A percentile compares a stretch with the other conserved stretches of the same genome.
phyloP scores from a whole-genome alignment of 1,139 yeast genomes.

The Candida smagusa region DNA sequence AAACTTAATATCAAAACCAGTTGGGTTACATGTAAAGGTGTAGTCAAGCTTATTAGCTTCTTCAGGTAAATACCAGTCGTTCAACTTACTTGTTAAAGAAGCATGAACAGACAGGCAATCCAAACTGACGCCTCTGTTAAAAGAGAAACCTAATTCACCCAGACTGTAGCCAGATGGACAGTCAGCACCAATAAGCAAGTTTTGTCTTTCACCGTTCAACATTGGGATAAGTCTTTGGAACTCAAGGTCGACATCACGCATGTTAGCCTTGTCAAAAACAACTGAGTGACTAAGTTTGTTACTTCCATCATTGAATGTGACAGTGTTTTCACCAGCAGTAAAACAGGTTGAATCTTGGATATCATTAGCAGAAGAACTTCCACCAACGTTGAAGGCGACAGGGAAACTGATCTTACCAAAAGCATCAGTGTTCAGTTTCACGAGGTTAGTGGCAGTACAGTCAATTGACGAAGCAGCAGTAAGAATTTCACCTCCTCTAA shows the following conservation, averaged over 20 bases:
- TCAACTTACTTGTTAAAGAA: constrained; percentile 20
- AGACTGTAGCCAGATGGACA: constrained; percentile 24
- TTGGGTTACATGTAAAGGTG: constrained; percentile 15
- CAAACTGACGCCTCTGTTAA: constrained; percentile 8
- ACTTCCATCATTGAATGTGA: constrained; percentile 27
- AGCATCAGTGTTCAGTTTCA: constrained; percentile 2
- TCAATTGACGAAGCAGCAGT: constrained; percentile 5
- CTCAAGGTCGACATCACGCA: constrained; percentile 13
- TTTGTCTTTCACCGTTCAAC: constrained; percentile 12
- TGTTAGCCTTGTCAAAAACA: constrained; percentile 9
- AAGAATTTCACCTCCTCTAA: constrained; percentile 7
- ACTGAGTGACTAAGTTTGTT: constrained; percentile 17
- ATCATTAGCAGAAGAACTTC: constrained; percentile 17
- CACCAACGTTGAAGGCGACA: constrained; percentile 24
- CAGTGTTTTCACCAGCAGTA: constrained; percentile 22
- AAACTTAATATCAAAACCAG: constrained; percentile 13
- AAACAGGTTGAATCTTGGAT: constrained; percentile 18
- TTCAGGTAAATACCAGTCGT: constrained; percentile 22
- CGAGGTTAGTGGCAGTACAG: constrained; percentile 7
- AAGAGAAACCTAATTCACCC: constrained; percentile 22
- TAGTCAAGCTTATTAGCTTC: constrained; percentile 6
- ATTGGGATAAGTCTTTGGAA: constrained; percentile 13
- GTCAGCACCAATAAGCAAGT: constrained; percentile 17
- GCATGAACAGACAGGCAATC: constrained; percentile 23
- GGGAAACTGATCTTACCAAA: constrained; percentile 24